Evolutionary conservation across 108 stramenopile genomes (phyloP), one percentile per base, ranked within the genome.

Genomic region (Skeletonema menzelii): DNA sequence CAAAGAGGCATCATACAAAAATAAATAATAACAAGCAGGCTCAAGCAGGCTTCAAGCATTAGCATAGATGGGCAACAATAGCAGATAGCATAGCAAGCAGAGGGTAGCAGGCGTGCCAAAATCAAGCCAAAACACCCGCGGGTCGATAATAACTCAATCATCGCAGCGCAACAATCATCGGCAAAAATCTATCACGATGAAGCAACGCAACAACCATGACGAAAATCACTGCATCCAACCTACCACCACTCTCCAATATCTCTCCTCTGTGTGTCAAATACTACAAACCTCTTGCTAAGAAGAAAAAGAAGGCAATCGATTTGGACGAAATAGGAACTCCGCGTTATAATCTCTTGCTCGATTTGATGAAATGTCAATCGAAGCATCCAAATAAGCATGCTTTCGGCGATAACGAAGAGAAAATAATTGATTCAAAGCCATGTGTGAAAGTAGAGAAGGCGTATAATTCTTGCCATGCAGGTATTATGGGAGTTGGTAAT

Each of bases 401-500:
- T 53, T 4, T 22, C 22, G 56, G 37, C 13, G 46, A 30, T 24
- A 31, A 19, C 38, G 34, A 7, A 31, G 28, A 68, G 42, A 28
- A n/a, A 27, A 8, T 10, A 32, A 26, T 8, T 12, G 46, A 31
- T 22, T 59, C 15, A 17, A 70, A 67, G 13, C 35, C 27, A 28
- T 81, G 80, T 58, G n/a, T 6, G 3, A 65, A 63, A 19, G 17
- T 65, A 19, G 72, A 73, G 58, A 81, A 81, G 55, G 62, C 34
- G 4, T 81, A 81, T 56, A 63, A 47, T 4, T 19, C 57, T 20
- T 81, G 80, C 32, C 80, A 81, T 69, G 46, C 56, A 20, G 61
- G 46, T 27, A 56, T 81, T 24, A 81, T 81, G 80, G 80, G 80
- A 24, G 67, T 71, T 19, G 80, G 80, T 14, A 70, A 69, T 26